Evolutionary conservation across 2,329 filamentous ascomycete genomes (phyloP).

Genomic region (Talaromyces funiculosus): DNA sequence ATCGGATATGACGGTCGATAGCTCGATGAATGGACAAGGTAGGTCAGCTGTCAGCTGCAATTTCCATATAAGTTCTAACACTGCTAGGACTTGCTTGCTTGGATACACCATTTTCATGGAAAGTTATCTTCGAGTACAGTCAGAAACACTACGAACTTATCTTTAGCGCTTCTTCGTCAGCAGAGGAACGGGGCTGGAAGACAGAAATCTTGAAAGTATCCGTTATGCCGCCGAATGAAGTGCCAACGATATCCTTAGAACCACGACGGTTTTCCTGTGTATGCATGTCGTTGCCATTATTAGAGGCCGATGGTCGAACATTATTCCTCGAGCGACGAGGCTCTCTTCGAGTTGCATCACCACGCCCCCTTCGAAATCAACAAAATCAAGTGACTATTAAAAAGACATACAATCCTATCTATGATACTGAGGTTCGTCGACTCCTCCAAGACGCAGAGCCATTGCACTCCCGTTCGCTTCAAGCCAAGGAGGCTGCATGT

Average conservation of each 20-base stretch:
- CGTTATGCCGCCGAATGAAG: conserved; percentile 46
- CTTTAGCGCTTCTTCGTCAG: conserved; percentile 75
- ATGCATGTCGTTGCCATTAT: conserved; percentile 63
- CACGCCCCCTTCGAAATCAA: conserved; percentile 59
- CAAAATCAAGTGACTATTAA: conserved; percentile 73
- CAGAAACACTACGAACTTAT: conserved; percentile 77
- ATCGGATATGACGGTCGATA: conserved; percentile 31
- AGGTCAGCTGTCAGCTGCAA: conserved; percentile 15
- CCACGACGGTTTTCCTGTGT: conserved; percentile 38
- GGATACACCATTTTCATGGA: conserved; percentile 84
- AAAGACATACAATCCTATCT: conserved; percentile 68
- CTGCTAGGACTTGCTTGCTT: conserved; percentile 74
- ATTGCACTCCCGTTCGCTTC: conserved; percentile 72
- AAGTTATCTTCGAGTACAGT: conserved; percentile 73
- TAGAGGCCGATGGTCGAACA: conserved; percentile 70
- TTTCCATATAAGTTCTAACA: not conserved
- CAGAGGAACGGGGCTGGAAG: conserved; percentile 77
- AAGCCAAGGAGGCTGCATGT: conserved; percentile 54
- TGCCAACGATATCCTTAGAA: conserved; percentile 37
- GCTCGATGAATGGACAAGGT: conserved; percentile 32
- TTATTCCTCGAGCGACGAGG: conserved; percentile 52
- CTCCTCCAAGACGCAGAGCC: conserved; percentile 50
- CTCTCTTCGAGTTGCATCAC: conserved; percentile 74
- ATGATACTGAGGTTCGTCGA: conserved; percentile 42
- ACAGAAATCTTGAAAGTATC: conserved; percentile 55